Evolutionary conservation across 257 asterid species (phyloP).

Genomic region (Solanum arcanum): DNA sequence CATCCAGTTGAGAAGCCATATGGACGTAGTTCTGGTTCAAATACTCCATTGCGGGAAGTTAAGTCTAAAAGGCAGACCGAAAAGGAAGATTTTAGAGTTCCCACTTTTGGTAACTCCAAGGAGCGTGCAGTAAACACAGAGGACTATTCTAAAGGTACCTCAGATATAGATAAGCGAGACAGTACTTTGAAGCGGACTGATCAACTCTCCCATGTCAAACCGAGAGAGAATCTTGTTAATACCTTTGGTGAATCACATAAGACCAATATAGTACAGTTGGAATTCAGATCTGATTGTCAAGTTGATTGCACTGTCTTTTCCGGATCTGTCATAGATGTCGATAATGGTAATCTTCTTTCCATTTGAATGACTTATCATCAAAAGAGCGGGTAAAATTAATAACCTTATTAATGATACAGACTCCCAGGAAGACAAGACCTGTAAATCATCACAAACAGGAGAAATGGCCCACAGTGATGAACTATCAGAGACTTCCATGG

Average conservation of each 20-base stretch:
- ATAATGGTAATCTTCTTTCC: constrained; percentile 15
- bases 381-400: constrained; percentile 10
- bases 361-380: not conserved
- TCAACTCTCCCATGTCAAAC: constrained; percentile 12
- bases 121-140: constrained; percentile 8
- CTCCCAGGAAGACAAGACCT: constrained; percentile 27
- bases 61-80: constrained; percentile 32
- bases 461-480: constrained; percentile 39
- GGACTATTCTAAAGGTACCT: constrained; percentile 8
- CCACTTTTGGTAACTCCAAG: constrained; percentile 32
- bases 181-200: constrained; percentile 6
- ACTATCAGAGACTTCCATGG: constrained; percentile 56
- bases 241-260: constrained; percentile 7
- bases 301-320: constrained; percentile 5
- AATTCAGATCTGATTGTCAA: constrained; percentile 11
- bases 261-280: constrained; percentile 13
- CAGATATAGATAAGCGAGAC: constrained; percentile 17
- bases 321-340: constrained; percentile 3
- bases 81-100: constrained; percentile 69
- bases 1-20: constrained; percentile 33
- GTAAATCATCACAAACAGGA: constrained; percentile 17
- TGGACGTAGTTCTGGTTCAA: constrained; percentile 14
- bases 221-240: constrained; percentile 7
- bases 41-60: constrained; percentile 15
- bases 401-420: constrained; percentile 23